Conservation (phyloP, 2,329 filamentous ascomycete species). For the Zymoseptoria pseudotritici region DNA sequence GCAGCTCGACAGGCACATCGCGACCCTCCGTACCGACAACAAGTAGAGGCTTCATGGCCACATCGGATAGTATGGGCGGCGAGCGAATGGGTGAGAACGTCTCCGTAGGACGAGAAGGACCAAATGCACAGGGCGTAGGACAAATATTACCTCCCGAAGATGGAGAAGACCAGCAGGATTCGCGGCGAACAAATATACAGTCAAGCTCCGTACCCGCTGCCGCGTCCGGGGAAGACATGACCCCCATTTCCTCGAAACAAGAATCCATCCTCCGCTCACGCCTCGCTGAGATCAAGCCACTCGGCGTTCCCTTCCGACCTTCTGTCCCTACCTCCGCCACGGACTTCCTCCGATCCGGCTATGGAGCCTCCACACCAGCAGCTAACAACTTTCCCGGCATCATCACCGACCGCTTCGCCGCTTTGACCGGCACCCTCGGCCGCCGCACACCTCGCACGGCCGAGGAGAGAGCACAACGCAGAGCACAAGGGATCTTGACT, state of each 20-base stretch:
- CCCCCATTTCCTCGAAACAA: not conserved
- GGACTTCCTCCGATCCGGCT: constrained; percentile 14
- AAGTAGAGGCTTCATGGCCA: constrained; percentile 13
- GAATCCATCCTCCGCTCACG: not conserved
- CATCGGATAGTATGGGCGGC: constrained; percentile 1
- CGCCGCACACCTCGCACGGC: not conserved
- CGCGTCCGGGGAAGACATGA: not conserved
- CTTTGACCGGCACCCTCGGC: not conserved
- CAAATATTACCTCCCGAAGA: constrained; percentile 8
- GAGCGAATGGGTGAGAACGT: constrained; percentile 20
- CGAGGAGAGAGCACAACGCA: not conserved
- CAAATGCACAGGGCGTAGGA: constrained; percentile 16
- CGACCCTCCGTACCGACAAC: constrained; percentile 8
- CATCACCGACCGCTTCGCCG: constrained; percentile 17
- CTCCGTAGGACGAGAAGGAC: constrained; percentile 17
- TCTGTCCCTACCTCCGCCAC: not conserved
- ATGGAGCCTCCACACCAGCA: constrained; percentile 17
- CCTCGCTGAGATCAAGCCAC: constrained; percentile 2
- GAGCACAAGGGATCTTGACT: not conserved
- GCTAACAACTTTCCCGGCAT: constrained; percentile 17
- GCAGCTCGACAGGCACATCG: constrained; percentile 8
- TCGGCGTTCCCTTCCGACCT: constrained; percentile 5
- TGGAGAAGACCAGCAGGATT: not conserved
- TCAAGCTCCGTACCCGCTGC: constrained; percentile 6
- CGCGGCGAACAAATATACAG: not conserved